Percentiles rank a stretch among this genome's conserved stretches.
These are phyloP conservation scores for Lagerstroemia speciosa DNA, from an alignment of 345 rosid genomes.

Conservation along the genomic window DNA sequence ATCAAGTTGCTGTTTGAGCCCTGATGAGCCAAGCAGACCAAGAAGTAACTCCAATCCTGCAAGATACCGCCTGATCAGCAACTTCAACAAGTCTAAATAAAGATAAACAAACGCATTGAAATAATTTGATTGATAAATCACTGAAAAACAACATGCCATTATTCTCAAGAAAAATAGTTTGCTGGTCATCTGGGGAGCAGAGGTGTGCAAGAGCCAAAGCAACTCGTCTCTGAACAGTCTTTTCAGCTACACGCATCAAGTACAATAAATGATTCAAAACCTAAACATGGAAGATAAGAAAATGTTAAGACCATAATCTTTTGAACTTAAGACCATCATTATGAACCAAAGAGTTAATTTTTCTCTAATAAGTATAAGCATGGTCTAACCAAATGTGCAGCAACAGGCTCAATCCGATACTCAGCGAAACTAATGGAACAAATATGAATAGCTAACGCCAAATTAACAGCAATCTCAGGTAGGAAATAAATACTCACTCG, in stretches of 20 bases:
- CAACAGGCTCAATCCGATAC: background rate
- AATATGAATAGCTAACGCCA: background rate
- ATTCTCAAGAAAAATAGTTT: slow-evolving; percentile 72
- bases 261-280: slow-evolving; percentile 79
- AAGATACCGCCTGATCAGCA: slow-evolving; percentile 17
- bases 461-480: slow-evolving; percentile 1
- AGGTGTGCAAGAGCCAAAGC: slow-evolving; percentile 97
- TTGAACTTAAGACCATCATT: too few species aligned
- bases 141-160: slow-evolving; percentile 44
- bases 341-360: background rate
- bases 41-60: slow-evolving; percentile 84
- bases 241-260: slow-evolving; percentile 79
- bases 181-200: slow-evolving; percentile 79
- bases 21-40: slow-evolving; percentile 76
- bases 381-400: background rate
- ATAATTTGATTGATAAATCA: background rate
- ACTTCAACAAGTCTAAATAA: background rate
- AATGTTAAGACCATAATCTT: slow-evolving; percentile 6
- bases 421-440: background rate
- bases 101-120: background rate
- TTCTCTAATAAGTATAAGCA: background rate
- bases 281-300: slow-evolving; percentile 30
- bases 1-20: slow-evolving; percentile 75
- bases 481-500: slow-evolving; percentile 47
- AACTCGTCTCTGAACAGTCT: slow-evolving; percentile 74